These are phyloP conservation scores for Rhodomyrtus tomentosa DNA, from an alignment of 345 rosid genomes.

Conservation along the genomic window DNA sequence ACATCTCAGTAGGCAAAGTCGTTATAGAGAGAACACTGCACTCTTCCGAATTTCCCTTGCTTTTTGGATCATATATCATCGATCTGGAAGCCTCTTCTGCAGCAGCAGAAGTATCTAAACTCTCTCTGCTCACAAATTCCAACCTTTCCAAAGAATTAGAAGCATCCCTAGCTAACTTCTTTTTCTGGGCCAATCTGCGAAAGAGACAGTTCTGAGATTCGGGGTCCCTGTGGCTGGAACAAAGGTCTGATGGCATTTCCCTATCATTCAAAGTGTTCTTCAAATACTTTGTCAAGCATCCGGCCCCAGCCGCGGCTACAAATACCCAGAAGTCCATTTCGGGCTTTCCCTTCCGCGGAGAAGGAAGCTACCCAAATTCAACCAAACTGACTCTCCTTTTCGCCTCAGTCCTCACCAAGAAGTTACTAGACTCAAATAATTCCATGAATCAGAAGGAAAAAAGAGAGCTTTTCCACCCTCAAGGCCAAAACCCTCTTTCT, in stretches of 20 bases:
- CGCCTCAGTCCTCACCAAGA: conserved; percentile 5
- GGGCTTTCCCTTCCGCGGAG: background rate
- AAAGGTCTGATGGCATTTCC: conserved; percentile 6
- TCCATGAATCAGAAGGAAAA: conserved; percentile 2
- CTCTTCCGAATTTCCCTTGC: conserved; percentile 9
- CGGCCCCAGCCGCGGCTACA: conserved; percentile 76
- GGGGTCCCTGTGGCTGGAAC: conserved; percentile 13
- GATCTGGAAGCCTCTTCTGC: conserved; percentile 23
- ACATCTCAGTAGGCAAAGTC: conserved; percentile 11
- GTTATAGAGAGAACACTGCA: conserved; percentile 11
- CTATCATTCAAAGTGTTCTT: conserved; percentile 22
- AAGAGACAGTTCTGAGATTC: conserved; percentile 12
- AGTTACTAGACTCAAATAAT: background rate
- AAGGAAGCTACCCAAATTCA: conserved; percentile 12
- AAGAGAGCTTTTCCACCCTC: background rate
- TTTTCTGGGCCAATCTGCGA: conserved; percentile 8
- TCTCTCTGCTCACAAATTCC: conserved; percentile 8
- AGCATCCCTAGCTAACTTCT: conserved; percentile 20
- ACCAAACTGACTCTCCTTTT: conserved; percentile 3
- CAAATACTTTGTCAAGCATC: conserved; percentile 48
- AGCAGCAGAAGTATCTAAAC: conserved; percentile 14
- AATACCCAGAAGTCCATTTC: conserved; percentile 70
- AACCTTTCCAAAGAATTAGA: background rate
- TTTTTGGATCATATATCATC: conserved; percentile 10
- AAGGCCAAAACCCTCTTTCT: background rate